Evolutionary conservation across 345 rosid species (phyloP).

Genomic region (Acer campestre): DNA sequence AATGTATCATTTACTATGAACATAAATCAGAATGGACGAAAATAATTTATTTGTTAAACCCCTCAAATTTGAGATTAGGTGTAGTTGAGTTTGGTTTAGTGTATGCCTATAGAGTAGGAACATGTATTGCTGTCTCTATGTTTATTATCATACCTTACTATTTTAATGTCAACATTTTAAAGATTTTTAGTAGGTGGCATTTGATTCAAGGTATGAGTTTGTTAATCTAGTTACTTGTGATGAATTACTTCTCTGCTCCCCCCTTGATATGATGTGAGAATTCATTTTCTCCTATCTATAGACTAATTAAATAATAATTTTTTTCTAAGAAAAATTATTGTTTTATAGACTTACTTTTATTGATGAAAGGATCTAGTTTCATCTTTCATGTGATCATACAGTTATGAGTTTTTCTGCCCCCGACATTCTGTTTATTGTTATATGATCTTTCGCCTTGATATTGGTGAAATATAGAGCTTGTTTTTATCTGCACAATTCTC

Average conservation of each 20-base stretch:
- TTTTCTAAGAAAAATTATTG: neutral
- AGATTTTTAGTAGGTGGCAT: neutral
- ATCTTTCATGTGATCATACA: neutral
- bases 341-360: neutral
- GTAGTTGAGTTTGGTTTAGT: neutral
- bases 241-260: neutral
- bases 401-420: neutral
- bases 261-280: neutral
- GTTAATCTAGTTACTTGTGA: neutral
- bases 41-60: neutral
- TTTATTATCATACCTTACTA: neutral
- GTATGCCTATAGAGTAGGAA: neutral
- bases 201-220: neutral
- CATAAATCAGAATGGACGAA: neutral
- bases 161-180: neutral
- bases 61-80: neutral
- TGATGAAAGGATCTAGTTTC: slow-evolving; percentile 1
- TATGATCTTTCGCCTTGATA: neutral
- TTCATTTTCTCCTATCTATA: neutral
- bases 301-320: neutral
- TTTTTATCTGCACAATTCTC: neutral
- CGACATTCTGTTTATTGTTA: neutral
- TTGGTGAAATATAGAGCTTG: neutral
- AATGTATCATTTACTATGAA: neutral
- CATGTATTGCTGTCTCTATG: no score